Base-by-base conservation (phyloP, 1,284 basidiomycete genomes). In the Filobasidium uniguttulatum region DNA sequence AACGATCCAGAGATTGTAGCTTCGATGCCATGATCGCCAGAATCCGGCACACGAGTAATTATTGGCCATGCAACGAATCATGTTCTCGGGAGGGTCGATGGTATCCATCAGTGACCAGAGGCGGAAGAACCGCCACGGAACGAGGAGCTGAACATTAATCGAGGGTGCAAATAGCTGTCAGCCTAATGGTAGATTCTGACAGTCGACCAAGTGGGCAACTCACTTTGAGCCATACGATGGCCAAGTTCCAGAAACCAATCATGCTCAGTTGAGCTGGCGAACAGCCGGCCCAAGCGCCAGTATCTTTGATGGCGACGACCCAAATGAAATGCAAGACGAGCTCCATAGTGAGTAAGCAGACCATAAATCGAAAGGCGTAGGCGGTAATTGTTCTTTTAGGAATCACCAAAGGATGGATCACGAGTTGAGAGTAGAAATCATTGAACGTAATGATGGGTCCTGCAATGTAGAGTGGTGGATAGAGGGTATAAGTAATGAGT, bases 51-150 rank as follows among this genome's bases (percentile, higher is more conserved):
- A 80, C 1, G 90, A 96, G 63, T 96, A 97, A 67, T 97, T 98
- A 71, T 98, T 98, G n/a, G 82, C 85, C 79, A 97, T 85, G 64
- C 94, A 97, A 14, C 94, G 77, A 5, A 99, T 78, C 94, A 98
- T 96, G 66, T 99, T 99, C 67, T 99, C 94, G 0, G 90, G 94
- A 1, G 90, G 82, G 59, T 97, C 88, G 28, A 97, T 77, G 0
- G 86, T 87, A 64, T 91, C 88, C 12, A 80, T 64, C 30, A 98
- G 72, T 1, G 91, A 84, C 91, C 93, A 98, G 3, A 97, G 71
- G 1, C 94, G 82, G 73, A 98, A 98, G 73, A 94, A 93, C 8
- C 93, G 78, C 94, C 94, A 98, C 0, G 91, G 88, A 14, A 97
- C 79, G 28, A 97, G 75, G n/a, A 97, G 79, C 88, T 89, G 52